Percentiles rank a stretch among this genome's conserved stretches.
These are phyloP conservation scores for Mycosarcoma mackinlayi DNA, from an alignment of 1,284 basidiomycete genomes.

Conservation along the genomic window DNA sequence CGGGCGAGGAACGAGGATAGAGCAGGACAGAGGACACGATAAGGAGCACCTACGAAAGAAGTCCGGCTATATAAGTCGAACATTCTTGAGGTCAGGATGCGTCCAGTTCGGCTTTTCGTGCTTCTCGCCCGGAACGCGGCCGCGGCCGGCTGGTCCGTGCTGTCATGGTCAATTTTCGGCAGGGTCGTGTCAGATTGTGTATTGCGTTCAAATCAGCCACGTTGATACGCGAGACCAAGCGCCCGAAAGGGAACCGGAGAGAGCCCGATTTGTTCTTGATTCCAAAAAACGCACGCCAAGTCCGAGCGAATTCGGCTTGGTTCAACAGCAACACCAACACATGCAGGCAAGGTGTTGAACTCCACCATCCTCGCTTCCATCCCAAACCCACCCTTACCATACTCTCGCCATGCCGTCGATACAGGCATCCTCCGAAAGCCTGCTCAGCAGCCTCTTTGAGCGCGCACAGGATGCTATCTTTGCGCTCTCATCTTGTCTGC, in stretches of 20 bases:
- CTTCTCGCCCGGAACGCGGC: constrained; percentile 23
- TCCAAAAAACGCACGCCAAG: background rate
- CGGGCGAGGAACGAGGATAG: background rate
- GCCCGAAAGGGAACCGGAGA: background rate
- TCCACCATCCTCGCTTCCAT: constrained; percentile 3
- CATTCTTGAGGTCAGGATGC: background rate
- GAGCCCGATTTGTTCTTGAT: constrained; percentile 1
- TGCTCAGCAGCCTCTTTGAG: constrained; percentile 41
- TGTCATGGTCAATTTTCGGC: background rate
- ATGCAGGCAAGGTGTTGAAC: constrained; percentile 20
- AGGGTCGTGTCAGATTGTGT: background rate
- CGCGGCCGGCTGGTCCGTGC: constrained; percentile 29
- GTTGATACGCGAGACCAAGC: background rate
- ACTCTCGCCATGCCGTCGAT: constrained; percentile 30
- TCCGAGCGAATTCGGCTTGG: background rate
- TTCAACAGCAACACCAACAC: constrained; percentile 10
- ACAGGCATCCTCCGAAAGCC: constrained; percentile 20
- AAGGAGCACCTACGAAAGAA: background rate
- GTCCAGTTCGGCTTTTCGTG: background rate
- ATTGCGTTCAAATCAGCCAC: constrained; percentile 11
- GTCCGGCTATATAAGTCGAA: constrained; percentile 18
- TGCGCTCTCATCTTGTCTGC: constrained; percentile 55
- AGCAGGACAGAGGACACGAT: background rate
- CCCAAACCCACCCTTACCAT: background rate
- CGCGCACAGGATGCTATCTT: constrained; percentile 55